phyloP scores from a whole-genome alignment of 148 eudicot genomes.

The Drosera capensis region DNA sequence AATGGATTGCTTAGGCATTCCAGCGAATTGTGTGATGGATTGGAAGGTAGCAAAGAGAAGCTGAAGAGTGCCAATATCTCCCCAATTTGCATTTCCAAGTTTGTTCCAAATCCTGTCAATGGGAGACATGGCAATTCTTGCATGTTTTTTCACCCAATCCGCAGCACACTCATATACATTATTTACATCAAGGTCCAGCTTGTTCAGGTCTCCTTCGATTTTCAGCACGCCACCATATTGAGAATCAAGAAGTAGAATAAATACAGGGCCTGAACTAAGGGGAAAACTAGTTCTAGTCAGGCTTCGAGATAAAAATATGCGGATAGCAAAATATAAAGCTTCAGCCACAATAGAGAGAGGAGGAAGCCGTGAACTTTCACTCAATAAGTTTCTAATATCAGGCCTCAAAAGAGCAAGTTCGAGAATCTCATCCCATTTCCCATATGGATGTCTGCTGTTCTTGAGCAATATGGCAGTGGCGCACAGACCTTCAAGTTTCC shows the following conservation, averaged over 20 bases:
- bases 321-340: conserved; percentile 66
- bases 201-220: conserved; percentile 73
- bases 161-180: conserved; percentile 73
- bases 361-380: conserved; percentile 34
- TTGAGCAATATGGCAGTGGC: conserved; percentile 63
- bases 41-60: conserved; percentile 85
- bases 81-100: conserved; percentile 97
- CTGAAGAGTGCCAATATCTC: conserved; percentile 84
- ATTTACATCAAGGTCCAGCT: conserved; percentile 48
- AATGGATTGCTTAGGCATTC: conserved; percentile 58
- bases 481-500: conserved; percentile 65
- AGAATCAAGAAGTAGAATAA: conserved; percentile 63
- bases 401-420: conserved; percentile 65
- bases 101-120: conserved; percentile 91
- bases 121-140: conserved; percentile 52
- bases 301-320: conserved; percentile 70
- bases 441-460: conserved; percentile 84
- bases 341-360: conserved; percentile 48
- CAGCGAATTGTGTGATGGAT: conserved; percentile 55
- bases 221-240: conserved; percentile 71
- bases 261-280: conserved; percentile 51
- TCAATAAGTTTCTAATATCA: conserved; percentile 39
- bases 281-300: conserved; percentile 48
- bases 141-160: conserved; percentile 54
- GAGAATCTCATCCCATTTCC: conserved; percentile 86